A percentile compares a stretch with the other conserved stretches of the same genome.
These are phyloP conservation scores for Pezicula neosporulosa DNA, from an alignment of 2,329 filamentous ascomycete genomes.

Conservation along the genomic window DNA sequence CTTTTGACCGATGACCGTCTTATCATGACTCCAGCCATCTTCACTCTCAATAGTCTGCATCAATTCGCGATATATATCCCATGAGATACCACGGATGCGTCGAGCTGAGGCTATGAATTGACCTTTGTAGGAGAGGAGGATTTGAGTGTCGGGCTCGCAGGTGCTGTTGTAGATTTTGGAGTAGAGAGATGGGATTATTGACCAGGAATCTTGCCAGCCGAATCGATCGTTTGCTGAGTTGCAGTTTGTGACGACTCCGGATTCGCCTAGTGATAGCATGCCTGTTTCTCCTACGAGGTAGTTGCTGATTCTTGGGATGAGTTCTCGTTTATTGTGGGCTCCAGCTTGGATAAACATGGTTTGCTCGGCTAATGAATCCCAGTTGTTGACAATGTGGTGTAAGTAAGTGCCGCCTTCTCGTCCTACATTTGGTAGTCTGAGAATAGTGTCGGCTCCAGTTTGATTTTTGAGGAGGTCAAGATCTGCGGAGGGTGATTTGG, in stretches of 20 bases:
- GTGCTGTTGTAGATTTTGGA: slow-evolving; percentile 21
- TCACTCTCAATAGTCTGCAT: slow-evolving; percentile 16
- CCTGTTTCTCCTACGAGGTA: slow-evolving; percentile 41
- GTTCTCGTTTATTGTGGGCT: slow-evolving; percentile 35
- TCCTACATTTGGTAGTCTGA: slow-evolving; percentile 34
- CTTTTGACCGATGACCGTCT: slow-evolving; percentile 2
- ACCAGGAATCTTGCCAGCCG: slow-evolving; percentile 34
- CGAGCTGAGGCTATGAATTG: slow-evolving; percentile 43
- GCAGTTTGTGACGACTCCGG: slow-evolving; percentile 32
- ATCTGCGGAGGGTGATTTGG: slow-evolving; percentile 16
- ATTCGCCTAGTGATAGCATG: slow-evolving; percentile 40
- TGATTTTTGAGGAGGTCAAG: slow-evolving; percentile 12
- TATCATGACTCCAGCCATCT: slow-evolving; percentile 19
- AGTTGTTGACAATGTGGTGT: slow-evolving; percentile 39
- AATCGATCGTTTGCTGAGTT: slow-evolving; percentile 35
- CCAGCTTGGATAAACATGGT: slow-evolving; percentile 46
- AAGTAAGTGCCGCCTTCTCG: slow-evolving; percentile 46
- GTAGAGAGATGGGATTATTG: slow-evolving; percentile 32
- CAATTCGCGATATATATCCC: slow-evolving; percentile 16
- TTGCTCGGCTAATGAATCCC: slow-evolving; percentile 40
- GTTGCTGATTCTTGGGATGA: slow-evolving; percentile 34
- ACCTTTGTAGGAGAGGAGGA: slow-evolving; percentile 42
- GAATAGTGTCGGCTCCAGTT: slow-evolving; percentile 20
- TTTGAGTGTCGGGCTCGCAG: slow-evolving; percentile 21
- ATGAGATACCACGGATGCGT: slow-evolving; percentile 34